phyloP scores from a whole-genome alignment of 1,284 basidiomycete species.

The Ustilago shanxiensis region DNA sequence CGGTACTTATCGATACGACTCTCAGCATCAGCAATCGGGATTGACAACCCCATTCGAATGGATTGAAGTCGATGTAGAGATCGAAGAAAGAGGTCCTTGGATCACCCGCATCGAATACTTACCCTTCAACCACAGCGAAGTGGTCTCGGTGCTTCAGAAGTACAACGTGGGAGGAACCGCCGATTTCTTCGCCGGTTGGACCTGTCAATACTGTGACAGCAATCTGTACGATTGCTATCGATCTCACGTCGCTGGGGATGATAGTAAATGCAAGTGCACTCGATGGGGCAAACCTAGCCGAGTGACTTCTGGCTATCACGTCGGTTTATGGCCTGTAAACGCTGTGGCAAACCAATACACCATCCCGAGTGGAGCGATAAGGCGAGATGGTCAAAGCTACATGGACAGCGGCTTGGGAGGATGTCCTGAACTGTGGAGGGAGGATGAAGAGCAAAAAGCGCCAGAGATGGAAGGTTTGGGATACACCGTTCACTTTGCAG shows the following conservation, averaged over 20 bases:
- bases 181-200: constrained; percentile 18
- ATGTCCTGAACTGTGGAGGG: constrained; percentile 10
- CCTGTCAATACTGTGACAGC: background rate
- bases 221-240: constrained; percentile 2
- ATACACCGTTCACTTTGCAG: constrained; percentile 1
- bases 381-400: constrained; percentile 13
- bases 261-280: constrained; percentile 6
- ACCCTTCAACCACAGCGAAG: background rate
- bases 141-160: constrained; percentile 15
- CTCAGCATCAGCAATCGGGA: no score
- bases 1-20: constrained; percentile 9
- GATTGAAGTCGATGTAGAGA: constrained; percentile 14
- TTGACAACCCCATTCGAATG: background rate
- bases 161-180: constrained; percentile 20
- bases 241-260: constrained; percentile 4
- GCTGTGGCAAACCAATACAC: background rate
- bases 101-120: constrained; percentile 20
- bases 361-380: constrained; percentile 4
- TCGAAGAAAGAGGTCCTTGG: constrained; percentile 13
- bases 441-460: constrained; percentile 1
- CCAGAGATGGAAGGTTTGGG: constrained; percentile 14
- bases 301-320: background rate
- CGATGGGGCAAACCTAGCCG: background rate
- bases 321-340: background rate
- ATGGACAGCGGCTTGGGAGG: constrained; percentile 20